These are phyloP conservation scores for Fusarium pseudonygamai DNA, from an alignment of 2,329 filamentous ascomycete genomes.

Conservation along the genomic window DNA sequence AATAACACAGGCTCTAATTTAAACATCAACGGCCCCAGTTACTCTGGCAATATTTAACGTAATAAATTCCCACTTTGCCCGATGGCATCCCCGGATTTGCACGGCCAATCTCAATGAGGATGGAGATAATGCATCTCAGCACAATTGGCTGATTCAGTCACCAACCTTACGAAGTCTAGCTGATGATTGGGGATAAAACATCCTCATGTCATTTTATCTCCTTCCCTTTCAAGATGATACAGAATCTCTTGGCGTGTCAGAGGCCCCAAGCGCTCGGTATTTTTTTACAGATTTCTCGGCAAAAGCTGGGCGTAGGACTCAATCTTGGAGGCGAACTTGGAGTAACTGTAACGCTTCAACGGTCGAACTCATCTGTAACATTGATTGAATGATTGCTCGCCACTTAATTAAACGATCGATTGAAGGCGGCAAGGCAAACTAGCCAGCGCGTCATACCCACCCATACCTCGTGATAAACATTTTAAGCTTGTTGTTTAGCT, in stretches of 20 bases:
- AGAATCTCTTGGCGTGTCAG: neutral
- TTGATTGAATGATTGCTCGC: neutral
- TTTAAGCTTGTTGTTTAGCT: slow-evolving; percentile 35
- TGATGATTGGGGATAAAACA: neutral
- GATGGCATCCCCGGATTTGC: slow-evolving; percentile 5
- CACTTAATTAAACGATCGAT: neutral
- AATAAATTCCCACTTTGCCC: slow-evolving; percentile 15
- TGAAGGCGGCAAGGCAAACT: neutral
- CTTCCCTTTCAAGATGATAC: slow-evolving; percentile 24
- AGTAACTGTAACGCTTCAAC: neutral
- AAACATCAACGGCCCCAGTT: neutral
- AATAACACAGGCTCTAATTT: neutral
- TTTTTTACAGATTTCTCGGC: slow-evolving; percentile 28
- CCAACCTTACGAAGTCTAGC: neutral
- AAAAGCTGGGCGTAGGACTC: neutral
- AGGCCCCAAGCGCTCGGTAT: slow-evolving; percentile 14
- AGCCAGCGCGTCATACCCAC: slow-evolving; percentile 5
- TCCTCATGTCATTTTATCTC: slow-evolving; percentile 4
- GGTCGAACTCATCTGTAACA: neutral
- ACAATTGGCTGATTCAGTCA: neutral
- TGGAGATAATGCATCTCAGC: neutral
- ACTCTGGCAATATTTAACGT: neutral
- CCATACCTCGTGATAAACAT: slow-evolving; percentile 10
- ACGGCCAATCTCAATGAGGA: neutral
- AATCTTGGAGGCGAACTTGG: slow-evolving; percentile 11